Evolutionary conservation across 75 land plant species (phyloP), one percentile per base, ranked within the genome.

Genomic region (Ceratopteris richardii): DNA sequence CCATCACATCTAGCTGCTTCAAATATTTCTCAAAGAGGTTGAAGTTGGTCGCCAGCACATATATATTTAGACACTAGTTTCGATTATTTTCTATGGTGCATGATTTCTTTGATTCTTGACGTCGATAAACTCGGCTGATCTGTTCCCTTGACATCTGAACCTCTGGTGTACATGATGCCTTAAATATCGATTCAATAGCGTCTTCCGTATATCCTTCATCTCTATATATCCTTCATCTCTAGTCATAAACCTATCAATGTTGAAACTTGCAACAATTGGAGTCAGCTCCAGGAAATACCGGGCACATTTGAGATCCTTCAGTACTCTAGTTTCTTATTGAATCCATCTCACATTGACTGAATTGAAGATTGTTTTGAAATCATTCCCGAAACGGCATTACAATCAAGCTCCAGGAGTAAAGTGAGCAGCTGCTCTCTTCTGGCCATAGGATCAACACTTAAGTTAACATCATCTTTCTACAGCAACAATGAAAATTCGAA

Each of bases 181-280:
- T 83, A 60, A 81, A 66, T 2, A 91, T 58, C 14, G 73, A 54
- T 23, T 68, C 56, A 14, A 91, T 58, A 28, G 51, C 61, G 25
- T 39, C 54, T 28, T n/a, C n/a, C n/a, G n/a, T n/a, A n/a, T n/a
- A n/a, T n/a, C n/a, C n/a, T n/a, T n/a, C n/a, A n/a, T n/a, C n/a
- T 65, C 40, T 39, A 91, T 78, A 58, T 91, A 91, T 0, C 57
- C 66, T 1, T 29, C 31, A 50, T 91, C 97, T 13, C 85, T 74
- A 56, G 80, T 77, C 47, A 84, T 47, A 70, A 87, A 87, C 5
- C 86, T 80, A 12, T 69, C 65, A 31, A 75, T 58, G 26, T 87
- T 84, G 43, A 84, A 76, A 31, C 83, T 88, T 66, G 93, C 85
- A 31, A 91, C 72, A 54, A 87, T 60, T 74, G 80, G 55, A 58